Base-by-base conservation (phyloP, 257 asterid species). In the Przewalskia tangutica region DNA sequence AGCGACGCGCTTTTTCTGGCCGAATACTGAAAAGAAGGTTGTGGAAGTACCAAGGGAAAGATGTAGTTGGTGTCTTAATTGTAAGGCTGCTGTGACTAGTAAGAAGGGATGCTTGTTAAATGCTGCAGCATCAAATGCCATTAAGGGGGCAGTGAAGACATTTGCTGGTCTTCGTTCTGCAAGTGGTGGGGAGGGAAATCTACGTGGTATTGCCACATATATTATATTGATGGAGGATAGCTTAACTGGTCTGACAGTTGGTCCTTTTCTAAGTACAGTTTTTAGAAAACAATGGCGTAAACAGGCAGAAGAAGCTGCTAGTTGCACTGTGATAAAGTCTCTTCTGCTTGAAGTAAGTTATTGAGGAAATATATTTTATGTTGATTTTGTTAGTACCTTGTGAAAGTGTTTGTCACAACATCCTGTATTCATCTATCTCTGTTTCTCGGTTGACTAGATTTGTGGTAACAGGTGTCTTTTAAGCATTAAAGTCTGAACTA, bases 1-100 rank as follows among this genome's bases (percentile, higher is more conserved):
- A 50, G 91, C 95, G 12, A 65, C 81, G 32, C 90, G 89, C 13
- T 94, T 94, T 90, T 88, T 90, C 91, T 94, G 98, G 98, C 97
- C 98, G 56, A 89, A 88, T 87, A 84, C 87, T 42, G 98, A 90
- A 83, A 93, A 87, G 88, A 93, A 90, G 88, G 90, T 94, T 76
- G 85, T 89, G 44, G 98, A 93, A 83, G 90, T 91, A 80, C 95
- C 97, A 40, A 88, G 97, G 86, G 98, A 94, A 89, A 91, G 97
- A 87, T 94, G 98, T 85, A 88, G 96, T 86, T 94, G 97, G 98
- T 94, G 97, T 87, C 81, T 91, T 88, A 84, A 87, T 66, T 94
- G 98, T 86, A 90, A 89, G 88, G 91, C 96, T 83, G 56, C 88
- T 80, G 91, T 87, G 32, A 77, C 89, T 50, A 92, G 97, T 91